Percentiles rank a stretch among this genome's conserved stretches.
These are phyloP conservation scores for Zoysia japonica DNA, from an alignment of 176 grass and related monocot genomes.

Conservation along the genomic window DNA sequence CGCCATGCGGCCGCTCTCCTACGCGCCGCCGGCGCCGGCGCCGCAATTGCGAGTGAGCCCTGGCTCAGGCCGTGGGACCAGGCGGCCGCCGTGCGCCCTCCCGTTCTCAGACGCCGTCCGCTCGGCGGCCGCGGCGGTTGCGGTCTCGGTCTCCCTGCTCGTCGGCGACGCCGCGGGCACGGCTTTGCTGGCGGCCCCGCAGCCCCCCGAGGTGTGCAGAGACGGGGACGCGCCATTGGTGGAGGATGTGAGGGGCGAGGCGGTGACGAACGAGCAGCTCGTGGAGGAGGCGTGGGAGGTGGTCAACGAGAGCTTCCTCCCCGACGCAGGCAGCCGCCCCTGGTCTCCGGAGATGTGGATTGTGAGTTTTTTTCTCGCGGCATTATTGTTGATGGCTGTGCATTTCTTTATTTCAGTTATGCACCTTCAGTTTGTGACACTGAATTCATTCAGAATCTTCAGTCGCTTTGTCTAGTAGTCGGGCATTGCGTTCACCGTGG, in stretches of 20 bases:
- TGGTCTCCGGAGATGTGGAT: conserved; percentile 89
- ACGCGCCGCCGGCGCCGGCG: conserved; percentile 11
- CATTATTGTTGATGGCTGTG: neutral
- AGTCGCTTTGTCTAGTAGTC: neutral
- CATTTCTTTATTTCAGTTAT: neutral
- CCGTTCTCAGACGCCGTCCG: conserved; percentile 53
- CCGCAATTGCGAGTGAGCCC: conserved; percentile 9
- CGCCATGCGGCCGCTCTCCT: conserved; percentile 45
- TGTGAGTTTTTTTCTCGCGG: conserved; percentile 31
- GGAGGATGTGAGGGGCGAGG: conserved; percentile 42
- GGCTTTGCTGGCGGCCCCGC: neutral
- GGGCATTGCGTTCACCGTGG: neutral
- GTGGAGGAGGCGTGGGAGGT: conserved; percentile 97
- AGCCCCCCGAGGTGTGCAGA: conserved; percentile 32
- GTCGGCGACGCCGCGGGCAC: conserved; percentile 14
- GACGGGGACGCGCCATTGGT: conserved; percentile 7
- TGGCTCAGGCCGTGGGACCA: conserved; percentile 8
- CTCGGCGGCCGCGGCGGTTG: conserved; percentile 50
- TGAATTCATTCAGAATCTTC: neutral
- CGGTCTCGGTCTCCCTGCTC: conserved; percentile 65
- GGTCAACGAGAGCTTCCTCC: conserved; percentile 79
- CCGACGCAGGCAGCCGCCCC: conserved; percentile 54
- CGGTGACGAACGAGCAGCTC: conserved; percentile 74
- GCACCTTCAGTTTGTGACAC: neutral
- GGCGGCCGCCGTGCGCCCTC: conserved; percentile 14